Evolutionary conservation across 257 asterid species (phyloP).

Genomic region (Forsythia suspensa): DNA sequence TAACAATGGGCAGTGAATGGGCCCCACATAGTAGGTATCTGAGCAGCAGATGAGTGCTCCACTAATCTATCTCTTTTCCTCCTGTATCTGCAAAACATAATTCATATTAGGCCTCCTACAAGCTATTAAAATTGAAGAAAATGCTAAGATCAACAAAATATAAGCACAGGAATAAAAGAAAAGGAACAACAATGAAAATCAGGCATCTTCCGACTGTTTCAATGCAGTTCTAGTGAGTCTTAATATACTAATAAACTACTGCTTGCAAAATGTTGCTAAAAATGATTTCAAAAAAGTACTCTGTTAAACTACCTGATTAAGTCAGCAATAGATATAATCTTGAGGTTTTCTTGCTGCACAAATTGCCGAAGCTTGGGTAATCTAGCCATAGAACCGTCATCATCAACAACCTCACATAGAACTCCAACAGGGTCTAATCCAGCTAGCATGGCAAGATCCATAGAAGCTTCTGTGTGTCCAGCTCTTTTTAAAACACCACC

Average conservation of each 20-base stretch:
- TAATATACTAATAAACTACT: not conserved
- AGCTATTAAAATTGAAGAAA: not conserved
- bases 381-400: slow-evolving; percentile 99
- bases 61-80: slow-evolving; percentile 87
- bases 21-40: slow-evolving; percentile 95
- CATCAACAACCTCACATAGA: slow-evolving; percentile 91
- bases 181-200: not conserved
- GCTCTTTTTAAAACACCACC: slow-evolving; percentile 99
- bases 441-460: slow-evolving; percentile 85
- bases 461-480: slow-evolving; percentile 98
- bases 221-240: not conserved
- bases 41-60: slow-evolving; percentile 89
- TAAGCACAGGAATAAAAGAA: slow-evolving; percentile 3
- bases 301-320: slow-evolving; percentile 61
- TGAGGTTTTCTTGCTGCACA: slow-evolving; percentile 65
- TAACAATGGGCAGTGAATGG: slow-evolving; percentile 87
- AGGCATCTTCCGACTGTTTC: not conserved
- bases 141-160: slow-evolving; percentile 1
- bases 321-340: slow-evolving; percentile 87
- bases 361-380: slow-evolving; percentile 76
- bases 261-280: not conserved
- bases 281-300: not conserved
- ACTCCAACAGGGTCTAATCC: slow-evolving; percentile 88
- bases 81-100: slow-evolving; percentile 64
- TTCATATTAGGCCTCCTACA: slow-evolving; percentile 22